Conservation (phyloP, 306 rosid genomes). For the Malus asiatica region DNA sequence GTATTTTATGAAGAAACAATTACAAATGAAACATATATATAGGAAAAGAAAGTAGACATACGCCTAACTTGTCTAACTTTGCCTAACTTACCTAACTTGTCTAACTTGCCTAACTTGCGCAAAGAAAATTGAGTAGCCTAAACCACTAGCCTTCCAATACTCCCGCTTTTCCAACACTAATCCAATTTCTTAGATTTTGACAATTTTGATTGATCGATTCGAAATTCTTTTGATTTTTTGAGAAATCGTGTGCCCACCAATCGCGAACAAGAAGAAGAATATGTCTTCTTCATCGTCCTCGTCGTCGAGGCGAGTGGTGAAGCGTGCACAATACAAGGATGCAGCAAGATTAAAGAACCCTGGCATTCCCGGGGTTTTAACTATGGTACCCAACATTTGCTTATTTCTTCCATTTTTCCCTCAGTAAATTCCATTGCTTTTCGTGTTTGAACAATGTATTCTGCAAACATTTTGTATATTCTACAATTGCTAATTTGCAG, state of each 20-base stretch:
- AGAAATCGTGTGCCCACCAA: neutral
- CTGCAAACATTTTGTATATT: neutral
- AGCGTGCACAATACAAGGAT: constrained; percentile 75
- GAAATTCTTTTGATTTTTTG: neutral
- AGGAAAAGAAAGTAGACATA: no score
- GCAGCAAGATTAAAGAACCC: constrained; percentile 49
- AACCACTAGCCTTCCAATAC: no score
- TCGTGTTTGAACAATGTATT: neutral
- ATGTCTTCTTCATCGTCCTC: neutral
- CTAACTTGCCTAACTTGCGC: no score
- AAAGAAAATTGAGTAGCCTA: no score
- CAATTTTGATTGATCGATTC: neutral
- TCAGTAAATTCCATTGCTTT: neutral
- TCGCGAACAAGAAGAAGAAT: neutral
- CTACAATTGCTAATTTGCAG: no score
- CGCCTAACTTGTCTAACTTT: no score
- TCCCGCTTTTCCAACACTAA: no score
- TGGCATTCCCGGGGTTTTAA: constrained; percentile 74
- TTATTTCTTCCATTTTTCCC: neutral
- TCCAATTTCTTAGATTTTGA: neutral
- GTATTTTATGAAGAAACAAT: no score
- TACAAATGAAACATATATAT: no score
- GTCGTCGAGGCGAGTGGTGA: constrained; percentile 52
- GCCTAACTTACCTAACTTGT: no score
- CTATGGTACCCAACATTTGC: constrained; percentile 39